Evolutionary conservation across 805 yeast species (phyloP), one percentile per base, ranked within the genome.

Genomic region (Myxozyma sirexii): DNA sequence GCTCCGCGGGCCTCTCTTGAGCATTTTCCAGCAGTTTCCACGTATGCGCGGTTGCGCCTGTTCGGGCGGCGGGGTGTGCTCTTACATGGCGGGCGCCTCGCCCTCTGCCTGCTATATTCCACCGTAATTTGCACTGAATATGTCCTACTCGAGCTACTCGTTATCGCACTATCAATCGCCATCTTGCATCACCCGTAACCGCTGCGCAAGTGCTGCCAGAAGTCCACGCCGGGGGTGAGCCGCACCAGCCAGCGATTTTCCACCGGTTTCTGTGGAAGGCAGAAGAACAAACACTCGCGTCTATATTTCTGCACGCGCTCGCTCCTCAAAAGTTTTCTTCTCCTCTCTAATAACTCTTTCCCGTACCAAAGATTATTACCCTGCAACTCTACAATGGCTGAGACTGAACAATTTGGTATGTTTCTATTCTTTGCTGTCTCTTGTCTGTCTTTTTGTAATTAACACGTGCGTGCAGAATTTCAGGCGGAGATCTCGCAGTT

Each of bases 401-500:
- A 62, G 8, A 15, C 60, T 24, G 65, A 62, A 44, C 51, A 56
- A 45, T 62, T 62, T 54, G 65, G 64, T 60, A 43, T 23, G 59
- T 60, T 8, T 4, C 3, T 12, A 39, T 42, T 15, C 8, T 15
- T 26, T 35, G 15, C 21, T 31, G 17, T 17, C 13, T 24, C 12
- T 1, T 41, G 13, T 39, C 27, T 4, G 13, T 10, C 6, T 23
- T 4, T 35, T 41, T 51, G 31, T 57, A 51, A 52, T 8, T 17
- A 38, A 38, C 21, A 45, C 55, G 17, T 17, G n/a, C 17, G 15
- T 56, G 21, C 27, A 57, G 65, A 62, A 53, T 94, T 94, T 81
- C 97, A 96, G 80, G 99, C 99, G 85, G 99, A 94, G 91, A 94
- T 94, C 80, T 90, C 98, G 87, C 99, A 94, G 96, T 84, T 94